These are phyloP conservation scores for Suillus ampliporus DNA, from an alignment of 768 basidiomycete species.

Conservation along the genomic window DNA sequence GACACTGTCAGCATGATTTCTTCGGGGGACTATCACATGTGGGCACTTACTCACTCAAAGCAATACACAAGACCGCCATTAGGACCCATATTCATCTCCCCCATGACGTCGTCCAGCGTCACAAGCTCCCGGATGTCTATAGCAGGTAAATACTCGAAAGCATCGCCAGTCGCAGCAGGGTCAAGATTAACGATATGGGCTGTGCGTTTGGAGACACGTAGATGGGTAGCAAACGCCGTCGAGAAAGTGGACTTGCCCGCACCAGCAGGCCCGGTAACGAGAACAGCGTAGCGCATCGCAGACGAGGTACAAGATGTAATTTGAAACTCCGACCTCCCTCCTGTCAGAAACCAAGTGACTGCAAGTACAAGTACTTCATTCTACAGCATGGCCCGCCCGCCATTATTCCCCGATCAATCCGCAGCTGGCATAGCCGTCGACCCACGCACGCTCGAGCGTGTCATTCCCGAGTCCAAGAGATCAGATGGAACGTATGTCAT, in stretches of 20 bases:
- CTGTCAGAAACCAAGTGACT: constrained; percentile 9
- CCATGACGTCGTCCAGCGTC: constrained; percentile 94
- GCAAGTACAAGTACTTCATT: constrained; percentile 17
- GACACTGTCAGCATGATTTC: not conserved
- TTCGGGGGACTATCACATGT: not conserved
- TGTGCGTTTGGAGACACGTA: constrained; percentile 78
- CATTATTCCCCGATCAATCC: constrained; percentile 72
- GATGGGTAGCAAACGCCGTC: constrained; percentile 85
- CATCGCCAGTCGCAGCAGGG: constrained; percentile 85
- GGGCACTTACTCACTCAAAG: constrained; percentile 91
- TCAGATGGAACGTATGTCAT: constrained; percentile 79
- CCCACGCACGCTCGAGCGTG: constrained; percentile 84
- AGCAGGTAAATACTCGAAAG: constrained; percentile 90
- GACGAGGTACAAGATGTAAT: constrained; percentile 14
- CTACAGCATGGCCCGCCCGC: constrained; percentile 70
- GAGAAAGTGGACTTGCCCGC: constrained; percentile 98
- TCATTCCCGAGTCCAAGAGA: constrained; percentile 84
- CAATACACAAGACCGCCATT: constrained; percentile 98
- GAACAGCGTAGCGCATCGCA: constrained; percentile 84
- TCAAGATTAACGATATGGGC: constrained; percentile 97
- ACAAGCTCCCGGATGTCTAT: constrained; percentile 96
- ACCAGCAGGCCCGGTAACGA: constrained; percentile 95
- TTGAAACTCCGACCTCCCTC: constrained; percentile 36
- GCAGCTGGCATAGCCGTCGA: constrained; percentile 83
- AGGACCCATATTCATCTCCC: constrained; percentile 91